Percentiles rank a stretch among this genome's conserved stretches.
These are phyloP conservation scores for Suillus luteus DNA, from an alignment of 768 basidiomycete genomes.

Conservation along the genomic window DNA sequence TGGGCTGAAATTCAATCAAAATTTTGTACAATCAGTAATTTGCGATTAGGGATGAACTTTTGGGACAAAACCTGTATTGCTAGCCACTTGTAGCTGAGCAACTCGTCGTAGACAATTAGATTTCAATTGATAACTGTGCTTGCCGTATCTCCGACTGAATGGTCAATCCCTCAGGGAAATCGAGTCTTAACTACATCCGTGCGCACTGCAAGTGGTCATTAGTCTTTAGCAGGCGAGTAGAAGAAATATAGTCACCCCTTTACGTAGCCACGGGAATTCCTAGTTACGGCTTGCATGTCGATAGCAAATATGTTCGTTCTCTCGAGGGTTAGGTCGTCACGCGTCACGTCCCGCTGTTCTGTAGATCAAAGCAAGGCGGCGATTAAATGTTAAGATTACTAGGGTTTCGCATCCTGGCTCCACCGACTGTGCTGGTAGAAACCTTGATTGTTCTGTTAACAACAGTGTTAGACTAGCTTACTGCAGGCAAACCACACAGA, in stretches of 20 bases:
- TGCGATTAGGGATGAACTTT: background rate
- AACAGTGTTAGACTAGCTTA: background rate
- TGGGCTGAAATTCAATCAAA: constrained; percentile 32
- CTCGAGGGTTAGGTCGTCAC: too few relatives aligned
- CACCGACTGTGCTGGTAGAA: background rate
- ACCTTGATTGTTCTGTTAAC: background rate
- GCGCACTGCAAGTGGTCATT: too few relatives aligned
- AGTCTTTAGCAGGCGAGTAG: background rate
- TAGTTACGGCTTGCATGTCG: too few relatives aligned
- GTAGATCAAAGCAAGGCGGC: too few relatives aligned
- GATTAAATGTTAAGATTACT: background rate
- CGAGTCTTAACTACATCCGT: background rate
- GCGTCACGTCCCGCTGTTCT: too few relatives aligned
- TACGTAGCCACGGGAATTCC: too few relatives aligned
- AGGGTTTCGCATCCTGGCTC: background rate
- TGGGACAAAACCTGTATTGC: background rate
- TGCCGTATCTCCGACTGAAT: background rate
- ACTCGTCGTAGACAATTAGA: background rate
- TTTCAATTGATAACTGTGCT: constrained; percentile 2
- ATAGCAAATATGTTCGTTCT: too few relatives aligned
- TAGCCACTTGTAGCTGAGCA: background rate
- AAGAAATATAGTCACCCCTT: background rate
- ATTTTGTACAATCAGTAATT: background rate
- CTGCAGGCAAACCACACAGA: background rate
- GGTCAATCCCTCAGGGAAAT: background rate